A percentile compares a stretch with the other conserved stretches of the same genome.
phyloP scores from a whole-genome alignment of 805 yeast genomes.

The Phaffomyces opuntiae region DNA sequence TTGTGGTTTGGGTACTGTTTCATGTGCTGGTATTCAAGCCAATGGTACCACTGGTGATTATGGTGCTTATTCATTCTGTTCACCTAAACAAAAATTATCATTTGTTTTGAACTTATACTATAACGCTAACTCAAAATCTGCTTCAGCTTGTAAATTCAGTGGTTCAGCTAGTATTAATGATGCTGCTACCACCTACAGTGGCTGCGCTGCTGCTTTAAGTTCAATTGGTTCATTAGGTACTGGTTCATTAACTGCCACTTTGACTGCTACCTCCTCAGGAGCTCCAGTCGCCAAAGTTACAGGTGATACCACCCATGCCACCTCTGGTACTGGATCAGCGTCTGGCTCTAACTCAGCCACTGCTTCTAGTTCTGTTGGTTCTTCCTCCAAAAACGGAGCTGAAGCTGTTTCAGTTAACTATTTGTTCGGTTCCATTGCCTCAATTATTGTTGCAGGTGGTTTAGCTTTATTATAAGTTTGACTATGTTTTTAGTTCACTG shows the following conservation, averaged over 20 bases:
- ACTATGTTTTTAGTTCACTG: too few relatives aligned
- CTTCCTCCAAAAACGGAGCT: not conserved
- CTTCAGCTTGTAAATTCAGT: constrained; percentile 56
- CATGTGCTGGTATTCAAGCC: constrained; percentile 54
- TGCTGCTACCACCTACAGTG: constrained; percentile 41
- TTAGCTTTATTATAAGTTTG: constrained; percentile 25
- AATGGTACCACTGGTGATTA: constrained; percentile 62
- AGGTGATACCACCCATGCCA: constrained; percentile 6
- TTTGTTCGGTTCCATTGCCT: constrained; percentile 25
- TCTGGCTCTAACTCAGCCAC: constrained; percentile 6
- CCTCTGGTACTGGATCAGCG: constrained; percentile 2
- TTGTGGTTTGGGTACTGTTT: constrained; percentile 54
- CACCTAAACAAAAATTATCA: constrained; percentile 55
- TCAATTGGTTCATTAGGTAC: constrained; percentile 69
- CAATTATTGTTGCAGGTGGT: constrained; percentile 29
- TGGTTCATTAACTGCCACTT: constrained; percentile 17
- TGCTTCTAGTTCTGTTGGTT: constrained; percentile 16
- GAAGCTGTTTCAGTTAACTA: constrained; percentile 21
- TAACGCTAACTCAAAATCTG: constrained; percentile 32
- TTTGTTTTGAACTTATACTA: constrained; percentile 63
- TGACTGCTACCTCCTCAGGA: not conserved
- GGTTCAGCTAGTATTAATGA: constrained; percentile 55
- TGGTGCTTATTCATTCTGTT: constrained; percentile 71
- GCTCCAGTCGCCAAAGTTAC: constrained; percentile 7
- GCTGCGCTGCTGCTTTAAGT: constrained; percentile 49